Evolutionary conservation across 2,329 filamentous ascomycete genomes (phyloP), one percentile per base, ranked within the genome.

Genomic region (Paraphoma chrysanthemicola): DNA sequence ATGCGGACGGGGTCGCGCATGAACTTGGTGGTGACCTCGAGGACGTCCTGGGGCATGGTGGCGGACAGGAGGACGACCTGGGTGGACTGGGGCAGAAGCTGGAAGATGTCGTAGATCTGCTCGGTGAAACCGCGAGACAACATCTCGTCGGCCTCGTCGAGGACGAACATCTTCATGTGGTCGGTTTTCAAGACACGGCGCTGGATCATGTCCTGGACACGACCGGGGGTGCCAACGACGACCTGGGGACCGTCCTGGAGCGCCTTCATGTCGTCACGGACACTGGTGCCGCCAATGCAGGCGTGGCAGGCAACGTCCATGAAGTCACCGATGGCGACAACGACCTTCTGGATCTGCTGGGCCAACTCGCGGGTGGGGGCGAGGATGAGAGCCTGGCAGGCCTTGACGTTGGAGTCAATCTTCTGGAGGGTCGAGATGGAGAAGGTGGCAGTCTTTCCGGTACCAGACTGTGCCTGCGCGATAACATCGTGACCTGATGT

Each of bases 31-130:
- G 95, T 99, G 78, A 99, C 93, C 85, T 99, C 95, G 60, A 99
- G 89, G 62, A 99, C 95, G 78, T 99, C 95, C 86, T 97, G 93
- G 76, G 95, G 95, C 89, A 99, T 96, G 80, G 95, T 99, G 75
- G 95, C 95, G 58, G 95, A 98, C 54, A 99, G 89, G 56, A 99
- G 91, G 70, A 98, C 94, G 68, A 99, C 95, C 87, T 99, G 95
- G 78, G 94, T 99, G 63, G 92, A 93, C 83, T 97, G 95, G 56
- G 95, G 95, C 53, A 99, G 90, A 60, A 97, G 91, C 84, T 97
- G 94, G 90, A 97, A 99, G 83, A 99, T 96, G 82, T 99, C 95
- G 87, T 99, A 99, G 85, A 99, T 99, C 86, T 99, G 95, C 86
- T 99, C 95, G 75, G 93, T 97, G 89, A 99, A 99, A 86, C 95